Evolutionary conservation across 2,329 filamentous ascomycete species (phyloP), one percentile per base, ranked within the genome.

Genomic region (Epichloe gansuensis): DNA sequence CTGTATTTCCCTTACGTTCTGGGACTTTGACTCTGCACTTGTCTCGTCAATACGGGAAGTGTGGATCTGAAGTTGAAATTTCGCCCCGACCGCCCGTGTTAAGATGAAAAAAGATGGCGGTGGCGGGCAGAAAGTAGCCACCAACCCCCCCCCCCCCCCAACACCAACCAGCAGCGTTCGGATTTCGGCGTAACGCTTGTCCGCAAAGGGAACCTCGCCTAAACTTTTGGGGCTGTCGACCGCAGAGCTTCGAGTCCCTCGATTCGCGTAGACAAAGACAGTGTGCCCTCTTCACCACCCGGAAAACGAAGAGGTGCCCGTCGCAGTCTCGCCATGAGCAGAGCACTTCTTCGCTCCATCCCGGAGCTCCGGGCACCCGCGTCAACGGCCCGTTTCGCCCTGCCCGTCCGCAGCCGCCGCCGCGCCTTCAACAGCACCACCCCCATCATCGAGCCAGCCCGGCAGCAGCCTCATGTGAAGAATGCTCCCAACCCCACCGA

Each of bases 301-400:
- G 15, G 9, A 43, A 21, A 44, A 23, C 17, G 27, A 34, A 36
- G 35, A 47, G 48, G 21, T 17, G 47, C 48, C 43, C 38, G 8
- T 17, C 41, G 21, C 60, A 52, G 57, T 62, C 56, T 50, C 51
- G 61, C 44, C 46, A 80, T 80, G 77, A 79, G 75, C 64, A 74
- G 80, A 64, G 74, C 78, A 57, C 69, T 86, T 56, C 73, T 84
- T 59, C 77, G 79, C 71, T 82, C 80, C 68, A 69, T 81, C 46
- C 66, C 81, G 68, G 81, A 83, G 72, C 73, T 82, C 50, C 74
- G 77, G 59, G 67, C 71, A 51, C 67, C 74, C 48, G 59, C 58
- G 4, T 40, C 51, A 15, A 11, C 36, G 15, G 15, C 59, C 43
- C 55, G 58, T 56, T 41, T 63, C 49, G 54, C 61, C 41, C 58